Base-by-base conservation (phyloP, 2,329 filamentous ascomycete genomes). In the Pseudocercospora musae region DNA sequence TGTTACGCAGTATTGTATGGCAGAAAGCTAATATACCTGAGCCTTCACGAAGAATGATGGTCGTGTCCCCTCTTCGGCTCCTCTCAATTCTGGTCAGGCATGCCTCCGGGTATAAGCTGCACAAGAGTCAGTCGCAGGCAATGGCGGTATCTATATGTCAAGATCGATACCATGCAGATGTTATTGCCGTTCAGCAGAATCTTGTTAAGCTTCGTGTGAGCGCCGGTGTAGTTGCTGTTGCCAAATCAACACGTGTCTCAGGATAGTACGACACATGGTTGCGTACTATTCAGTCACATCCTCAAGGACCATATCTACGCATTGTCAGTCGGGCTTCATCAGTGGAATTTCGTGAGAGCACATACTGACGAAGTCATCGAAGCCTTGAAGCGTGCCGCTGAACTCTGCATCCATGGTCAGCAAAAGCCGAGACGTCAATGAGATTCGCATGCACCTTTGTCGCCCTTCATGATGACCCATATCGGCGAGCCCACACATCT, bases 341-440 rank as follows among this genome's bases (percentile, higher is more conserved):
- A 71, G n/a, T 11, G 27, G 18, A 7, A 23, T n/a, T 31, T 25
- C 27, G n/a, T 4, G 25, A 10, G 20, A 13, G 49, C 73, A 96
- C 94, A 82, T 84, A 97, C 93, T 99, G 85, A 99, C 95, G 81
- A 98, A 99, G 85, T 99, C 95, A 76, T 99, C 95, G 73, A 99
- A 99, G 2, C 95, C 95, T 59, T 96, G 86, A 25, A 99, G 84
- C 7, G 92, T 97, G 59, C 95, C 95, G 70, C 90, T 91, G 80
- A 99, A 99, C 78, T 99, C 95, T 98, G 75, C 49, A 61, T 46
- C 33, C n/a, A 48, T 40, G 23, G 20, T 63, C 40, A 66, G 55
- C 50, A 8, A 31, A 13, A 21, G 52, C 52, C 18, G 15, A 21
- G 18, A 10, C 1, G 18, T 9, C 8, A 21, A 54, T 15, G 8